Evolutionary conservation across 192 early-diverging fungal species (phyloP).

Genomic region (Gigaspora rosea): DNA sequence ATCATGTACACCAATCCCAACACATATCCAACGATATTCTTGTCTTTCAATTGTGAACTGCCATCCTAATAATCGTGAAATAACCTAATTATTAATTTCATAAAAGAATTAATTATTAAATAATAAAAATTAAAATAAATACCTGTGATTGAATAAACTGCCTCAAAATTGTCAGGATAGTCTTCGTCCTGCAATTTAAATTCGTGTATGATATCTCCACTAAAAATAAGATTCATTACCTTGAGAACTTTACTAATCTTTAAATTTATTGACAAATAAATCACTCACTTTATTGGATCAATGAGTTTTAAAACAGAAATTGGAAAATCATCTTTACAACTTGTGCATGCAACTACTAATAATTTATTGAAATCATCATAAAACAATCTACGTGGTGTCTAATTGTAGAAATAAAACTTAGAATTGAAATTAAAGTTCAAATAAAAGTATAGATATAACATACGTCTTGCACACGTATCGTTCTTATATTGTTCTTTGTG

Average conservation of each 20-base stretch:
- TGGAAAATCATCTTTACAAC: background rate
- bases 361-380: constrained; percentile 18
- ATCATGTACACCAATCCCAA: constrained; percentile 13
- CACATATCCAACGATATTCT: constrained; percentile 11
- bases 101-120: no score
- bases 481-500: constrained; percentile 11
- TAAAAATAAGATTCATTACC: background rate
- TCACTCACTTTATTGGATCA: constrained; percentile 9
- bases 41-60: constrained; percentile 1
- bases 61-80: background rate
- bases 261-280: background rate
- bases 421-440: background rate
- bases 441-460: constrained; percentile 1
- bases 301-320: constrained; percentile 11
- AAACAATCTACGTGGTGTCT: constrained; percentile 18
- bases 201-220: constrained; percentile 16
- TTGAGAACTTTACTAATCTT: no score
- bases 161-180: background rate
- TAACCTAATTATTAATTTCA: no score
- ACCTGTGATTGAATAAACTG: constrained; percentile 13
- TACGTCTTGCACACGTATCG: background rate
- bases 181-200: background rate
- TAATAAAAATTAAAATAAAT: no score
- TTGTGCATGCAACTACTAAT: constrained; percentile 12
- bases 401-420: background rate